Conservation (phyloP, 306 rosid genomes). For the Vachellia collinsii region DNA sequence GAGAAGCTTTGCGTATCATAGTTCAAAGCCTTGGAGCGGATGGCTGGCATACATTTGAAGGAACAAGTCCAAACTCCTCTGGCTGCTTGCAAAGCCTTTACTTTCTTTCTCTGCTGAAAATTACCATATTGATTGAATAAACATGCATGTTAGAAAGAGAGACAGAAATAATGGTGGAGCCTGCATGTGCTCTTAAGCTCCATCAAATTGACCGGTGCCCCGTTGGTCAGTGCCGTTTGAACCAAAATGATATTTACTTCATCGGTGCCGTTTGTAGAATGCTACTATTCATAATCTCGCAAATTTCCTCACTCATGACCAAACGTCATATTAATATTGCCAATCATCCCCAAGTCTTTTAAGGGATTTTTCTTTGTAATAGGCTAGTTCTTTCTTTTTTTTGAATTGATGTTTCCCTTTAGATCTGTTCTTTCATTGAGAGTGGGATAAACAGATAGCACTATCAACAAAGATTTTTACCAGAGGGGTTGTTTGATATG, state of each 20-base stretch:
- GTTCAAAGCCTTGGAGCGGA: background rate
- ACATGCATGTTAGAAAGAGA: background rate
- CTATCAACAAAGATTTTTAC: no score
- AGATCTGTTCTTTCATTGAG: no score
- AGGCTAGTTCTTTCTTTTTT: no score
- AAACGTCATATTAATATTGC: background rate
- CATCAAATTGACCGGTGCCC: constrained; percentile 9
- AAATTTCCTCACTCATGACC: constrained; percentile 2
- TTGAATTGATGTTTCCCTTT: no score
- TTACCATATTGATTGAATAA: background rate
- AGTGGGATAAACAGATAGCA: no score
- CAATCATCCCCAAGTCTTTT: no score
- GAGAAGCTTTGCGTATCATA: constrained; percentile 6
- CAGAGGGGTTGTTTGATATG: no score
- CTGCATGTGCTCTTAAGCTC: background rate
- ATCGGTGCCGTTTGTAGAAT: background rate
- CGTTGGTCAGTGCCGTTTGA: background rate
- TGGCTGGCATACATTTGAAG: background rate
- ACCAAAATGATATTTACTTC: background rate
- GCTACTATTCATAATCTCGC: background rate
- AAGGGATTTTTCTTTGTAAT: no score
- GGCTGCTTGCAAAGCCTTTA: background rate
- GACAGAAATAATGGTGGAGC: background rate
- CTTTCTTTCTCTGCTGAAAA: constrained; percentile 5
- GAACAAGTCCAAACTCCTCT: background rate